phyloP scores from a whole-genome alignment of 768 basidiomycete genomes.

The Tulasnella sp. region DNA sequence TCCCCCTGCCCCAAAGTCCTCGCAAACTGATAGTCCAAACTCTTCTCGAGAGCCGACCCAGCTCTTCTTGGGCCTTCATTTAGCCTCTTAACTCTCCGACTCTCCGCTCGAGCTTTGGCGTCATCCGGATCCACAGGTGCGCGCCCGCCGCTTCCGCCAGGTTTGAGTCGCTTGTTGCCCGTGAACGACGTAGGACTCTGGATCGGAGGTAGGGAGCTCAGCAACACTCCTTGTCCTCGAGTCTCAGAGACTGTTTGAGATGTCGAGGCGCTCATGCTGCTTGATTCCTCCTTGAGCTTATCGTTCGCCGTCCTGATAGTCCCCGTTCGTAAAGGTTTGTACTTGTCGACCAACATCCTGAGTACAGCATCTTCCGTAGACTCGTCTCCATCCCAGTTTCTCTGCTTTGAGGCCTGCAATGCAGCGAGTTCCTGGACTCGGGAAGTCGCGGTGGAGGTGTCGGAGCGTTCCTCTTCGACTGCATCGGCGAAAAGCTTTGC shows the following conservation, averaged over 20 bases:
- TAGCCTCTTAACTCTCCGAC: constrained; percentile 38
- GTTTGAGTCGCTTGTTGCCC: background rate
- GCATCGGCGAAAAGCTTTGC: constrained; percentile 15
- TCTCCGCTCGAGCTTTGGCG: constrained; percentile 21
- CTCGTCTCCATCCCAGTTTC: constrained; percentile 75
- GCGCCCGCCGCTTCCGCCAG: background rate
- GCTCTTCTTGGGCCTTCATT: constrained; percentile 44
- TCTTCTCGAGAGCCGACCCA: constrained; percentile 54
- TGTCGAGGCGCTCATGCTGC: background rate
- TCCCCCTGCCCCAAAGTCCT: constrained; percentile 26
- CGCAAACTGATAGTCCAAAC: constrained; percentile 65
- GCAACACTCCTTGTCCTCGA: background rate
- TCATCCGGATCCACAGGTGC: constrained; percentile 17
- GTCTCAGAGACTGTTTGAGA: background rate
- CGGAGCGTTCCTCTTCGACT: background rate
- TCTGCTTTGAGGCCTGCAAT: constrained; percentile 35
- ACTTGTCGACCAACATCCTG: constrained; percentile 78
- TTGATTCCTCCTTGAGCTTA: constrained; percentile 38
- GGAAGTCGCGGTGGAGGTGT: background rate
- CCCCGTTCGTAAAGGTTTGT: constrained; percentile 65
- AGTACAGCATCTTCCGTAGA: constrained; percentile 54
- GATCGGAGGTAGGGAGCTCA: background rate
- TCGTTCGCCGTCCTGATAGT: constrained; percentile 50
- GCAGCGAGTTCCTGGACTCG: background rate
- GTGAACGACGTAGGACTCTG: background rate